Conservation (phyloP, 352 stramenopile genomes). For the Pythium coloratum region DNA sequence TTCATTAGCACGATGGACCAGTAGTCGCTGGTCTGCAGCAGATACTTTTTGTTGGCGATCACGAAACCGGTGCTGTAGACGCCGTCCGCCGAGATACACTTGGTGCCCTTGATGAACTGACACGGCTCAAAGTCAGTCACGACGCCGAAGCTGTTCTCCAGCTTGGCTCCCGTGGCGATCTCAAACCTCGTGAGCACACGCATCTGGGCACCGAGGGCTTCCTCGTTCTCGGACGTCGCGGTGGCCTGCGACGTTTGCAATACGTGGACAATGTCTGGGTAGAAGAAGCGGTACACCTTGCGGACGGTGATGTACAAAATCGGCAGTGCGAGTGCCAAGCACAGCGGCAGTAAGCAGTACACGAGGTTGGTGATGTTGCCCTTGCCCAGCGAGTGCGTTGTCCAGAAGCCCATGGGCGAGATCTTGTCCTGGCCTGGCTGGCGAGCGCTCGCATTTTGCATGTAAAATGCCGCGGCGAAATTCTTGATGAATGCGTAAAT, state of each 20-base stretch:
- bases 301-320: constrained; percentile 19
- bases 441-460: background rate
- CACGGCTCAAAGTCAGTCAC: constrained; percentile 34
- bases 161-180: constrained; percentile 27
- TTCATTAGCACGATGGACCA: constrained; percentile 41
- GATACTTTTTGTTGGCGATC: constrained; percentile 40
- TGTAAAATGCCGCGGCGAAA: constrained; percentile 6
- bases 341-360: constrained; percentile 9
- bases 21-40: constrained; percentile 33
- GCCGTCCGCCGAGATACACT: constrained; percentile 32
- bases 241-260: constrained; percentile 10
- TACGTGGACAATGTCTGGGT: constrained; percentile 17
- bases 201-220: constrained; percentile 16
- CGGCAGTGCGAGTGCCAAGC: constrained; percentile 12
- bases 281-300: constrained; percentile 21
- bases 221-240: constrained; percentile 15
- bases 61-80: constrained; percentile 38
- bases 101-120: constrained; percentile 37
- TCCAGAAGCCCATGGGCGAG: constrained; percentile 29
- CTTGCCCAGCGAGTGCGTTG: constrained; percentile 9
- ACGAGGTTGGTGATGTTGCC: background rate
- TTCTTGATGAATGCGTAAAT: background rate
- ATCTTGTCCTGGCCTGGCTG: constrained; percentile 21
- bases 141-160: constrained; percentile 28
- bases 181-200: constrained; percentile 34